phyloP scores from a whole-genome alignment of 2,329 filamentous ascomycete genomes.

The Aspergillus luchuensis region DNA sequence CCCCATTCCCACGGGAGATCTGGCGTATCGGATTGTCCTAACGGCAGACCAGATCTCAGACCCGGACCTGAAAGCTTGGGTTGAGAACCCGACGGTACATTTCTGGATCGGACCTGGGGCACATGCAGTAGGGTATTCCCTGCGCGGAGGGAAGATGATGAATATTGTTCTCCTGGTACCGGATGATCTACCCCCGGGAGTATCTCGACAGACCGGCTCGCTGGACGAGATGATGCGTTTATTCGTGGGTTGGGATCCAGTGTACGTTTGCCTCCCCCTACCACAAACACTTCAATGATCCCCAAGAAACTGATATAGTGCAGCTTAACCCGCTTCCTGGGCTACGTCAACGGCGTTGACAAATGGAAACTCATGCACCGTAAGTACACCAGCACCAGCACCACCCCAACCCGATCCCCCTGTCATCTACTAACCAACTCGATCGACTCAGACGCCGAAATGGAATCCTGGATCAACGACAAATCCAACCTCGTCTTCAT shows the following conservation, averaged over 20 bases:
- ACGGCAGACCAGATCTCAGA: slow-evolving; percentile 55
- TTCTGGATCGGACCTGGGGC: slow-evolving; percentile 66
- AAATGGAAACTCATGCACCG: slow-evolving; percentile 69
- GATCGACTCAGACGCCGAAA: slow-evolving; percentile 45
- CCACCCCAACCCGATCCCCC: too few relatives aligned
- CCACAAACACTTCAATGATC: too few relatives aligned
- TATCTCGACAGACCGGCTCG: slow-evolving; percentile 56
- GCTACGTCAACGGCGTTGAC: slow-evolving; percentile 59
- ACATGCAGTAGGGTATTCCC: slow-evolving; percentile 62
- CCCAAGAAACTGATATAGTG: not conserved
- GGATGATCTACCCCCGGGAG: slow-evolving; percentile 60
- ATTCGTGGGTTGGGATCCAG: slow-evolving; percentile 67
- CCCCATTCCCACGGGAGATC: slow-evolving; percentile 62
- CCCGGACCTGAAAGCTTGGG: slow-evolving; percentile 53
- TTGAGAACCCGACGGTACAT: slow-evolving; percentile 55
- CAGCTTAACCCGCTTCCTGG: slow-evolving; percentile 45
- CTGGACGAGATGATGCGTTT: slow-evolving; percentile 62
- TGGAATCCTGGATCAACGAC: slow-evolving; percentile 59
- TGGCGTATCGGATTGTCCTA: slow-evolving; percentile 66
- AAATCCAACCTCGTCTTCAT: slow-evolving; percentile 53
- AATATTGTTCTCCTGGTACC: slow-evolving; percentile 69
- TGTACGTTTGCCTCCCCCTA: slow-evolving; percentile 23
- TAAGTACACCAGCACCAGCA: not conserved
- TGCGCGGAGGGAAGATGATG: slow-evolving; percentile 61
- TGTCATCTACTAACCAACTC: not conserved